Evolutionary conservation across 148 eudicot species (phyloP), one percentile per base, ranked within the genome.

Genomic region (Nepenthes mirabilis): DNA sequence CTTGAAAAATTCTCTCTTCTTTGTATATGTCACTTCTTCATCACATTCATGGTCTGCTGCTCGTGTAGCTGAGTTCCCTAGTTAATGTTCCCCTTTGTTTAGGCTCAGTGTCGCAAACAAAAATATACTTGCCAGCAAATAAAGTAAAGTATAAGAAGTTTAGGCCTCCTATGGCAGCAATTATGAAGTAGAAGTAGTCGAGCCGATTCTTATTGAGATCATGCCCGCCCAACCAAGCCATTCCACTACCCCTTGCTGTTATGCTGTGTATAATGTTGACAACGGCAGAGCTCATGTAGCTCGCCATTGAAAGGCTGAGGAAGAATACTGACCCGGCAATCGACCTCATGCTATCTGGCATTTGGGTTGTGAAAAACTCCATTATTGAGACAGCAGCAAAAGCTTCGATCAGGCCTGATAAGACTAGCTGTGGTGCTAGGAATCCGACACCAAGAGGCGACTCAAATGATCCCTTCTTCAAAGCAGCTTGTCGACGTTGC

Each of bases 301-400:
- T 88, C 2, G 83, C 79, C 47, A 79, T 63, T 0, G 91, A 79
- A 7, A 88, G 48, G 52, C 83, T 80, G 1, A 83, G 54, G 63
- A 83, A 85, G 59, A 83, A 88, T 1, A 79, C 52, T 0, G 89
- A 65, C 2, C 89, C 89, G 0, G 93, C 88, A 0, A 83, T 61
- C 9, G 89, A 81, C 43, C 96, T 81, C 88, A 85, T 82, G 47
- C 70, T 72, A 56, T 85, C 86, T 0, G 91, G 96, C 75, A 88
- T 65, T 43, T 80, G 88, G 11, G 66, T 51, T 1, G 79, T 85
- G 61, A 80, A 75, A 32, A 85, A 85, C 58, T 85, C 96, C 81
- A 88, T 79, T 10, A 85, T 58, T 0, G 89, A 67, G 2, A 88
- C 83, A 0, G 86, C 86, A 0, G 81, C 75, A 55, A 83, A 83